Evolutionary conservation across 352 stramenopile genomes (phyloP).

Genomic region (Phytophthora quininea): DNA sequence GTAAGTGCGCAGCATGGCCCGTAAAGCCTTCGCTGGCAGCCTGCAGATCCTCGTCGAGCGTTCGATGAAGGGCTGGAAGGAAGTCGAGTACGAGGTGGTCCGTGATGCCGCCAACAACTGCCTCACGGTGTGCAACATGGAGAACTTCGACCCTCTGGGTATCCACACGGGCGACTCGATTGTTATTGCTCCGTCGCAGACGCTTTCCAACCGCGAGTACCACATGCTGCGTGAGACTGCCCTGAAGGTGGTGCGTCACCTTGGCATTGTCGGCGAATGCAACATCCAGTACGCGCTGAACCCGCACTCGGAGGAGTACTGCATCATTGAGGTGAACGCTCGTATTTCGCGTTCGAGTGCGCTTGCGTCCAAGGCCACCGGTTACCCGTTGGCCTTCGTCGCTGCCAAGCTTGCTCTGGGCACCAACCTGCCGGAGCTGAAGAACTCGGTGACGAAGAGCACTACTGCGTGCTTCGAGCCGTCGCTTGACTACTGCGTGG

Average conservation of each 20-base stretch:
- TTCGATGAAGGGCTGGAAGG: conserved; percentile 98
- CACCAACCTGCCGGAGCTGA: conserved; percentile 95
- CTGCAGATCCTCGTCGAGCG: conserved; percentile 97
- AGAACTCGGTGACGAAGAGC: conserved; percentile 96
- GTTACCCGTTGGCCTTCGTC: conserved; percentile 99
- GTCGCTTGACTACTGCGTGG: conserved; percentile 97
- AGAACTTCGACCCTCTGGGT: conserved; percentile 98
- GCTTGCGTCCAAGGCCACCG: conserved; percentile 98
- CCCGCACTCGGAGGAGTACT: conserved; percentile 95
- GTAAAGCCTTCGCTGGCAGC: conserved; percentile 93
- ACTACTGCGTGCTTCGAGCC: conserved; percentile 98
- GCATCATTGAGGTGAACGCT: conserved; percentile 99
- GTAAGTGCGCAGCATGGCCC: conserved; percentile 88
- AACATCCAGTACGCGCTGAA: conserved; percentile 99
- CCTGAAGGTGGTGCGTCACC: conserved; percentile 95
- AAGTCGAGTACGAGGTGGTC: conserved; percentile 99
- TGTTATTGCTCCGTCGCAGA: conserved; percentile 97
- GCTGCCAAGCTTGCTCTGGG: conserved; percentile 97
- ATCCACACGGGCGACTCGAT: conserved; percentile 99
- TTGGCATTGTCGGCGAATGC: conserved; percentile 98
- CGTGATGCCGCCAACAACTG: conserved; percentile 98
- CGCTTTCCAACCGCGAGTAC: conserved; percentile 97
- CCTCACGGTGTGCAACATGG: conserved; percentile 98
- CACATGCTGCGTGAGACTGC: conserved; percentile 97
- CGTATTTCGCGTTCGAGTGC: conserved; percentile 98